phyloP scores from a whole-genome alignment of 208 protist genomes.

The Entamoeba histolytica region DNA sequence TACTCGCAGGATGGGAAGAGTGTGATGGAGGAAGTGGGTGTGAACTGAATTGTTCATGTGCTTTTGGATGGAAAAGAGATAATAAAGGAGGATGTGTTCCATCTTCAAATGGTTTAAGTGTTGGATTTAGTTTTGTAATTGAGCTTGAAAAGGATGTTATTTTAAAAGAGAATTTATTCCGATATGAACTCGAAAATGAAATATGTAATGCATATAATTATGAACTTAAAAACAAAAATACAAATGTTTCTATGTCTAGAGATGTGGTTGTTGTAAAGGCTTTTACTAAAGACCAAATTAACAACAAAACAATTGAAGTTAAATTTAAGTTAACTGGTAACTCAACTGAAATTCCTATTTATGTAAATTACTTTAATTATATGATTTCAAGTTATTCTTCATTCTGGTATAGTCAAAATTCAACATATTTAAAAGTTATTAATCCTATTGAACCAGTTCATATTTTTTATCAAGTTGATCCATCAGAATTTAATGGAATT shows the following conservation, averaged over 20 bases:
- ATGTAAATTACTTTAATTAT: background rate
- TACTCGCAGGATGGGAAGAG: background rate
- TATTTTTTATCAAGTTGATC: background rate
- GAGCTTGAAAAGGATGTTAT: background rate
- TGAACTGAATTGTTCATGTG: background rate
- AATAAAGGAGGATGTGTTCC: background rate
- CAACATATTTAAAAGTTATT: background rate
- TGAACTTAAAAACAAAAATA: background rate
- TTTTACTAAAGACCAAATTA: background rate
- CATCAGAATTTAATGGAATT: background rate
- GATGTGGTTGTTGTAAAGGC: background rate
- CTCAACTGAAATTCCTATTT: background rate
- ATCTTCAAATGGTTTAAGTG: background rate
- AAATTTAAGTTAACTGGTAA: background rate
- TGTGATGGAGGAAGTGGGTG: background rate
- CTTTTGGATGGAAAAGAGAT: background rate
- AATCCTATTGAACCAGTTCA: background rate
- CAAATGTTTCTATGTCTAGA: background rate
- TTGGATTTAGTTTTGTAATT: background rate
- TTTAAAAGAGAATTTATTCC: background rate
- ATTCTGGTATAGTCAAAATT: background rate
- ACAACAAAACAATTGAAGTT: background rate
- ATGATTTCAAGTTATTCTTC: background rate
- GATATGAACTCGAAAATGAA: background rate
- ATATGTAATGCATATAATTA: background rate